Percentiles rank a stretch among this genome's conserved stretches.
phyloP scores from a whole-genome alignment of 176 grass and related monocot genomes.

The Juncus effusus region DNA sequence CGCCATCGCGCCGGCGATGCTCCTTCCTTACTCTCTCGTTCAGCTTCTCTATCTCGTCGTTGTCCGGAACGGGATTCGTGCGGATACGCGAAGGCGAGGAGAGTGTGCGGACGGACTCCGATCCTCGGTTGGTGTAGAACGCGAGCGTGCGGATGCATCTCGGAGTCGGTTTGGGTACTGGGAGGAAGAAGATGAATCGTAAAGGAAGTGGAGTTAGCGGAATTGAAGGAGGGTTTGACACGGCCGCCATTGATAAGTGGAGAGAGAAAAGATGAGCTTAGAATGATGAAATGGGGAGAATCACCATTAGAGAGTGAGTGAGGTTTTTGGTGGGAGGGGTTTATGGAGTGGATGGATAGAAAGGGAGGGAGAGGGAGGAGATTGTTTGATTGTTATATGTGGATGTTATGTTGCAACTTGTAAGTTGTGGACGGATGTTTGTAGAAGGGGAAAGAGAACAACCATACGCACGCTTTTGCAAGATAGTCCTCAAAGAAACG shows the following conservation, averaged over 20 bases:
- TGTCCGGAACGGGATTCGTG: conserved; percentile 23
- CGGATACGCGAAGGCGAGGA: conserved; percentile 21
- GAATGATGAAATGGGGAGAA: too few relatives aligned
- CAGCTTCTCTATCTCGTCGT: conserved; percentile 60
- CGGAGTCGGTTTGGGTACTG: not conserved
- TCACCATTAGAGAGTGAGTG: not conserved
- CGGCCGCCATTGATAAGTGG: conserved; percentile 20
- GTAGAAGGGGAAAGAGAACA: not conserved
- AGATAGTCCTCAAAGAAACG: too few relatives aligned
- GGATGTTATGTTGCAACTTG: too few relatives aligned
- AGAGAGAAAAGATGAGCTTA: not conserved
- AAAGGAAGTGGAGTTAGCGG: not conserved
- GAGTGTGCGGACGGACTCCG: conserved; percentile 1
- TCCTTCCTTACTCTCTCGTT: conserved; percentile 58
- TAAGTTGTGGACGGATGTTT: not conserved
- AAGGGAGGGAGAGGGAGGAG: not conserved
- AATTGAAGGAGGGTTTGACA: not conserved
- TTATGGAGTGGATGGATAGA: conserved; percentile 35
- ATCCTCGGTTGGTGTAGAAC: conserved; percentile 30
- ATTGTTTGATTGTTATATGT: not conserved
- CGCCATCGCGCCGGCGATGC: conserved; percentile 34
- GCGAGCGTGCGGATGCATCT: conserved; percentile 28
- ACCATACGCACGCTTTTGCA: too few relatives aligned
- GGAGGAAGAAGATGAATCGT: conserved; percentile 18
- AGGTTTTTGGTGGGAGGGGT: conserved; percentile 26